These are phyloP conservation scores for Yamadazyma ubonensis DNA, from an alignment of 805 yeast genomes.

Conservation along the genomic window DNA sequence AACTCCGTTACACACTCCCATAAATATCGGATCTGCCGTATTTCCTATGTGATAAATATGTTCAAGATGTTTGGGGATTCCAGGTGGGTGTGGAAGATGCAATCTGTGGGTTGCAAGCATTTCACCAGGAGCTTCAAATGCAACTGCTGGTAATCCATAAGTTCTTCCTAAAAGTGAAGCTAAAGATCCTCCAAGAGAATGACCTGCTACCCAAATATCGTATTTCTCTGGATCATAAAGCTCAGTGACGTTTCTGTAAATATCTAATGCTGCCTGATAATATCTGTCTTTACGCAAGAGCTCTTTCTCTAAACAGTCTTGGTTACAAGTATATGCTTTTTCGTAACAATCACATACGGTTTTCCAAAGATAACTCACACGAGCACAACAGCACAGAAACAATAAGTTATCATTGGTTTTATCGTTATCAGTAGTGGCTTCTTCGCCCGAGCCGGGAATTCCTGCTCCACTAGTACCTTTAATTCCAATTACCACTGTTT, in stretches of 20 bases:
- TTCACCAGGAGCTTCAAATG: slow-evolving; percentile 94
- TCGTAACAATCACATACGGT: slow-evolving; percentile 94
- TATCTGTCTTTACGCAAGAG: slow-evolving; percentile 73
- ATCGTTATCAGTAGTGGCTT: slow-evolving; percentile 77
- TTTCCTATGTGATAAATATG: slow-evolving; percentile 95
- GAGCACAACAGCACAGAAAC: slow-evolving; percentile 95
- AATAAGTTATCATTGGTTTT: slow-evolving; percentile 83
- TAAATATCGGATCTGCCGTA: slow-evolving; percentile 93
- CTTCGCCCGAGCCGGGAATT: slow-evolving; percentile 45
- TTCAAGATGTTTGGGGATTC: slow-evolving; percentile 71
- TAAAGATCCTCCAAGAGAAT: slow-evolving; percentile 89
- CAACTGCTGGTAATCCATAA: slow-evolving; percentile 83
- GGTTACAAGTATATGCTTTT: slow-evolving; percentile 82
- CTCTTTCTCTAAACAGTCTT: slow-evolving; percentile 78
- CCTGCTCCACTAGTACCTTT: slow-evolving; percentile 92
- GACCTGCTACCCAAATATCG: slow-evolving; percentile 90
- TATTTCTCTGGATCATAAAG: slow-evolving; percentile 63
- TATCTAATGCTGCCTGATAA: slow-evolving; percentile 73
- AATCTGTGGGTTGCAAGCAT: slow-evolving; percentile 75
- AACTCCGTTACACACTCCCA: slow-evolving; percentile 97
- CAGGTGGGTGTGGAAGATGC: slow-evolving; percentile 93
- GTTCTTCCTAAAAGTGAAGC: slow-evolving; percentile 83
- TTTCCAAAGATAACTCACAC: slow-evolving; percentile 87
- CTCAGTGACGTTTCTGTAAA: slow-evolving; percentile 67
- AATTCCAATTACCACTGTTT: slow-evolving; percentile 70